Percentiles rank a stretch among this genome's conserved stretches.
Conservation (phyloP, 108 stramenopile species). For the Hondaea fermentalgiana region DNA sequence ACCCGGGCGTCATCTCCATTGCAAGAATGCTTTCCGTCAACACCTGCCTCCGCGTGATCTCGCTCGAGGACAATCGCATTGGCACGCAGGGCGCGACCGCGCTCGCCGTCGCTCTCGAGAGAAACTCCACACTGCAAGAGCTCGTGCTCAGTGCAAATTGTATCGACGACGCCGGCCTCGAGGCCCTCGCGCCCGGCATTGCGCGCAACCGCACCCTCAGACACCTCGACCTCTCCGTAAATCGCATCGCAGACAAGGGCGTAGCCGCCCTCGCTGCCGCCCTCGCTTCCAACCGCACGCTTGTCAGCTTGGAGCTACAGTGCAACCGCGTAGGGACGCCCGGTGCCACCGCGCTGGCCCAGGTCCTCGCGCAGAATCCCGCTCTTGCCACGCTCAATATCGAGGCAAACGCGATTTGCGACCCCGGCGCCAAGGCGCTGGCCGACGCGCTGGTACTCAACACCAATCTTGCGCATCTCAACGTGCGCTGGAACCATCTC, state of each 20-base stretch:
- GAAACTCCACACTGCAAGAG: constrained; percentile 21
- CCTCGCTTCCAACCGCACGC: background rate
- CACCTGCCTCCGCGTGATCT: constrained; percentile 21
- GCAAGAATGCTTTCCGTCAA: constrained; percentile 29
- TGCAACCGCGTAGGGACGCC: background rate
- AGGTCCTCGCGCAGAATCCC: background rate
- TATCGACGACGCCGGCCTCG: constrained; percentile 25
- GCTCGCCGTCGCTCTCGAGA: constrained; percentile 27
- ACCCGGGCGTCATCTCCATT: constrained; percentile 22
- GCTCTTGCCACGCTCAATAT: background rate
- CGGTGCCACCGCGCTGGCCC: background rate
- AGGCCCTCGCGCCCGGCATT: constrained; percentile 24
- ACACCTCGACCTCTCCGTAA: constrained; percentile 21
- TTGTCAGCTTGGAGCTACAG: background rate
- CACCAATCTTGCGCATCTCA: background rate
- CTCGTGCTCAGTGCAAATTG: constrained; percentile 34
- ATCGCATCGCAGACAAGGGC: constrained; percentile 21
- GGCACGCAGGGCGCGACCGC: constrained; percentile 33
- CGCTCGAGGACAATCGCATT: constrained; percentile 35
- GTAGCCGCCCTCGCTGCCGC: constrained; percentile 17
- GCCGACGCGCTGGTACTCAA: background rate
- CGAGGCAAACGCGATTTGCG: background rate
- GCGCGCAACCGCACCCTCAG: background rate
- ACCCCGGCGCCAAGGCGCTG: background rate
- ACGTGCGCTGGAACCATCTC: background rate